A percentile compares a stretch with the other conserved stretches of the same genome.
phyloP scores from a whole-genome alignment of 495 filamentous ascomycete species.

The Pseudomonodictys pantanalensis region DNA sequence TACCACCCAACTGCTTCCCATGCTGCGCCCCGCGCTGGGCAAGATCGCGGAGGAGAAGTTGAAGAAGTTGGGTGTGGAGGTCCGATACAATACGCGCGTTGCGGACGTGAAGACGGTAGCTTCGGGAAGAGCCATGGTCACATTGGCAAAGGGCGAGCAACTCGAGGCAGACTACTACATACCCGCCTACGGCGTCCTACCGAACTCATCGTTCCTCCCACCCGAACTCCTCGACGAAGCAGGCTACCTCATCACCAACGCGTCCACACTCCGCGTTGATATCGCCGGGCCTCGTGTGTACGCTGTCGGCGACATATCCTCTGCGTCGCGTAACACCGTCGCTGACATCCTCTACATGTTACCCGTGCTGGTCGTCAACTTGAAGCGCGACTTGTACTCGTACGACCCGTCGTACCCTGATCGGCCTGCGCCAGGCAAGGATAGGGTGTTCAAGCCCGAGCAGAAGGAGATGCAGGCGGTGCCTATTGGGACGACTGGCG shows the following conservation, averaged over 20 bases:
- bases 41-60: conserved; percentile 45
- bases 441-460: conserved; percentile 33
- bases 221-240: conserved; percentile 37
- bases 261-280: conserved; percentile 48
- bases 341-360: conserved; percentile 43
- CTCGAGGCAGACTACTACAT: conserved; percentile 50
- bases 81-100: conserved; percentile 44
- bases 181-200: conserved; percentile 46
- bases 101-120: conserved; percentile 11
- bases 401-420: conserved; percentile 1
- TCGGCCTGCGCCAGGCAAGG: conserved; percentile 23
- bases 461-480: conserved; percentile 45
- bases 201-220: conserved; percentile 48
- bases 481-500: conserved; percentile 53
- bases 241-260: conserved; percentile 47
- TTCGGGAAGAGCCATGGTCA: conserved; percentile 36
- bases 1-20: conserved; percentile 45
- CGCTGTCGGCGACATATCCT: conserved; percentile 46
- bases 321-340: conserved; percentile 39
- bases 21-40: conserved; percentile 38
- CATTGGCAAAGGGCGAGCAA: conserved; percentile 40
- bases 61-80: conserved; percentile 44
- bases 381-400: conserved; percentile 43
- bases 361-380: conserved; percentile 47
- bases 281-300: conserved; percentile 50